Conservation (phyloP, 371 early-diverging fungal genomes). For the Saksenaea vasiformis region DNA sequence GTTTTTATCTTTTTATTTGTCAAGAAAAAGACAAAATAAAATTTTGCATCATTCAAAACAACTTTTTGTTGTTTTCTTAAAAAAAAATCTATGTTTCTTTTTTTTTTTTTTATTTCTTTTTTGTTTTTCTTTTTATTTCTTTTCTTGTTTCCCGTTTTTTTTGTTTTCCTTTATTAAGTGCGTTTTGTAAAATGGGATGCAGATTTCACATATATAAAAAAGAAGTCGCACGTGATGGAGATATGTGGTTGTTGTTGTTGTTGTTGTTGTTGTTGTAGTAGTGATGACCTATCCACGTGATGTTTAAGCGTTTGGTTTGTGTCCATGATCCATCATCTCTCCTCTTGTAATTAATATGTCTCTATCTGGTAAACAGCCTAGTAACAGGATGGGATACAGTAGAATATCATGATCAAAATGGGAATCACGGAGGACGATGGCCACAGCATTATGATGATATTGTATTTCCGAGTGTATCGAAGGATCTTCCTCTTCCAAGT, state of each 20-base stretch:
- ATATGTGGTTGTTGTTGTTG: too few species aligned
- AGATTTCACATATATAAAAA: constrained; percentile 39
- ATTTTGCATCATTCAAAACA: background rate
- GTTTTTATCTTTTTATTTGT: background rate
- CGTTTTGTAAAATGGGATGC: too few species aligned
- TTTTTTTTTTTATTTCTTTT: too few species aligned
- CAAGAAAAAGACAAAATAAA: background rate
- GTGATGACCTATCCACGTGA: constrained; percentile 25
- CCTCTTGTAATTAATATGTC: constrained; percentile 39
- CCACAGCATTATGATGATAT: constrained; percentile 24
- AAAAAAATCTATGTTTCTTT: too few species aligned
- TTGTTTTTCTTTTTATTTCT: too few species aligned
- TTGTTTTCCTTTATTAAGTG: too few species aligned
- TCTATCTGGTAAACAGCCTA: constrained; percentile 38
- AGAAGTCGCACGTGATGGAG: constrained; percentile 26
- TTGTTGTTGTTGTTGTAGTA: too few species aligned
- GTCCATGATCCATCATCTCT: constrained; percentile 23
- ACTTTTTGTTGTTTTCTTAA: too few species aligned
- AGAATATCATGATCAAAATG: constrained; percentile 36
- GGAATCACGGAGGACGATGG: constrained; percentile 28
- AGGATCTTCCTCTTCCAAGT: constrained; percentile 35
- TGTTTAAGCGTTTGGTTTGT: constrained; percentile 6
- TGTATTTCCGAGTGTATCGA: constrained; percentile 18
- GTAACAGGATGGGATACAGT: constrained; percentile 31
- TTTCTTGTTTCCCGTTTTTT: too few species aligned